These are phyloP conservation scores for Rhizophagus sp. DNA, from an alignment of 192 early-diverging fungal species.

Conservation along the genomic window DNA sequence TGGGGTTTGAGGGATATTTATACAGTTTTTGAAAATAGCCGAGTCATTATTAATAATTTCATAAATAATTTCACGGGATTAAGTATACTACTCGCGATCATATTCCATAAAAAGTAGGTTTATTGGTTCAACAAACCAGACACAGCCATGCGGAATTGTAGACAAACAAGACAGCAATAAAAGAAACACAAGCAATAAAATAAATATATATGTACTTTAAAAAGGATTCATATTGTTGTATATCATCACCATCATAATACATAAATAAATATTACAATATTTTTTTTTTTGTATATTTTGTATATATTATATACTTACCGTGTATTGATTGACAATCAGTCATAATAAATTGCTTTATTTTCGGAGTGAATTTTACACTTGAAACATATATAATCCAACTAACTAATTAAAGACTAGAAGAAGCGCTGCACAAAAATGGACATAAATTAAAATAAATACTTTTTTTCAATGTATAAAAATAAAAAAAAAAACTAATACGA, in stretches of 20 bases:
- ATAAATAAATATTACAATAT: not conserved
- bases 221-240: not conserved
- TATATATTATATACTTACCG: not conserved
- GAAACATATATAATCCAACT: not conserved
- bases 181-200: not conserved
- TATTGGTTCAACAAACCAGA: slow-evolving; percentile 19
- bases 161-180: not conserved
- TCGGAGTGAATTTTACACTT: not conserved
- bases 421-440: not conserved
- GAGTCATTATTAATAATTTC: not conserved
- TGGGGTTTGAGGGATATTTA: slow-evolving; percentile 15
- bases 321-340: not conserved
- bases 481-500: not conserved
- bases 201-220: not conserved
- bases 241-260: not conserved
- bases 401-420: not conserved
- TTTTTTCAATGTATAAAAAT: not conserved
- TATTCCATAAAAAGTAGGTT: slow-evolving; percentile 8
- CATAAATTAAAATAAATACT: not conserved
- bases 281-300: too few species aligned
- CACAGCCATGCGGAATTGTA: slow-evolving; percentile 14
- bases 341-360: not conserved
- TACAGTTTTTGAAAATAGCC: slow-evolving; percentile 2
- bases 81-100: slow-evolving; percentile 7
- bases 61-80: slow-evolving; percentile 7